phyloP scores from a whole-genome alignment of 768 basidiomycete species.

The Leucocoprinus sp. region DNA sequence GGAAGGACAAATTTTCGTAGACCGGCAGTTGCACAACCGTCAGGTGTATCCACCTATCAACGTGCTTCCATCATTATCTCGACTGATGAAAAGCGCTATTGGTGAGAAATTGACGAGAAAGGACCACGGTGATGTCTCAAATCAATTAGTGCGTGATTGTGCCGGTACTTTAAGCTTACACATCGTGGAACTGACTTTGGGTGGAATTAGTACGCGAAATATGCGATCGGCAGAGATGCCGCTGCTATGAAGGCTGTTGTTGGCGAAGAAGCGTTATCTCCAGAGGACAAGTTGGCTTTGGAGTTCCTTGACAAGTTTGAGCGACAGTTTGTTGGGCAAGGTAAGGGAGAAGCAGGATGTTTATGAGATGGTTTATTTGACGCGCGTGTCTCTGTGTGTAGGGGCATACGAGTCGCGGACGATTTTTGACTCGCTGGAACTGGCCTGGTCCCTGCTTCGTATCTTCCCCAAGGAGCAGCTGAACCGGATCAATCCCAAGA shows the following conservation, averaged over 20 bases:
- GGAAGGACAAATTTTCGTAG: constrained; percentile 98
- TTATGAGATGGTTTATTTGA: neutral
- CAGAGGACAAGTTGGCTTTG: constrained; percentile 92
- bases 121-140: constrained; percentile 98
- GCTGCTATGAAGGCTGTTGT: constrained; percentile 99
- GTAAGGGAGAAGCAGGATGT: constrained; percentile 30
- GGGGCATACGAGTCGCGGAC: constrained; percentile 92
- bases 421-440: constrained; percentile 94
- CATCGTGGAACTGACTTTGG: neutral
- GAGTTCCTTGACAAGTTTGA: constrained; percentile 99
- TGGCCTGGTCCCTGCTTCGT: constrained; percentile 93
- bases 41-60: constrained; percentile 99
- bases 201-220: constrained; percentile 79
- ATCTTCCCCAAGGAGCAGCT: constrained; percentile 99
- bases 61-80: constrained; percentile 95
- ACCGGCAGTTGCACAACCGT: constrained; percentile 93
- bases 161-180: constrained; percentile 1
- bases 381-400: constrained; percentile 23
- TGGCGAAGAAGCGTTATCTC: constrained; percentile 92
- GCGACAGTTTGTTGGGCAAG: constrained; percentile 94
- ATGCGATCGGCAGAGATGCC: constrained; percentile 95
- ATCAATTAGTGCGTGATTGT: constrained; percentile 72
- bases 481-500: constrained; percentile 96
- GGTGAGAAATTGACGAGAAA: constrained; percentile 96
- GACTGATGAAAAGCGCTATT: constrained; percentile 99